Conservation (phyloP, 164 flowering plant genomes). For the Sedum album region DNA sequence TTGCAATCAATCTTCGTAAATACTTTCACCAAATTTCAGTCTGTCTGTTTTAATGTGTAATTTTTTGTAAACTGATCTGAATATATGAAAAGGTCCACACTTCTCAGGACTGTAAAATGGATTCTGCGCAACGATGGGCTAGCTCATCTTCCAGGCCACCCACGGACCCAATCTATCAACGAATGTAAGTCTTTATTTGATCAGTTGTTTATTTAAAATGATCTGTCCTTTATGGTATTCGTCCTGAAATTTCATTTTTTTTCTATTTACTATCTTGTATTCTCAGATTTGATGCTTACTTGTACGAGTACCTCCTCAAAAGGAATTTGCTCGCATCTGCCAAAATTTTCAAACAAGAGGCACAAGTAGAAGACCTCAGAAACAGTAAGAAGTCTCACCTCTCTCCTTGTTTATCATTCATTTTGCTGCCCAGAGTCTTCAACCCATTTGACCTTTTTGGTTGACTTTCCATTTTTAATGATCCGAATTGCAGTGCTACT, state of each 20-base stretch:
- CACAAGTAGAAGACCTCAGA: neutral
- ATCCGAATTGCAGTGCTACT: neutral
- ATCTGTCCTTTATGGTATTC: neutral
- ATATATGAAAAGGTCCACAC: neutral
- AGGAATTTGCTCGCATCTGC: neutral
- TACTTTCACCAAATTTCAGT: no score
- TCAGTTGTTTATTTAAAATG: neutral
- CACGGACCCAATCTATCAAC: neutral
- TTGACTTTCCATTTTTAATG: neutral
- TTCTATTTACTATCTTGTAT: neutral
- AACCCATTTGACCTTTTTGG: neutral
- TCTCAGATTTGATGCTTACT: constrained; percentile 5
- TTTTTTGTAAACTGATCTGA: neutral
- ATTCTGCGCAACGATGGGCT: neutral
- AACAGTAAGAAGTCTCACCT: neutral
- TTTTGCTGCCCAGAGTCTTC: neutral
- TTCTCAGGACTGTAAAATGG: neutral
- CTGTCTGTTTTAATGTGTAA: neutral
- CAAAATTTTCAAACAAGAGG: neutral
- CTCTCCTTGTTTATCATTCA: neutral
- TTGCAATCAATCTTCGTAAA: neutral
- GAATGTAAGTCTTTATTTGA: neutral
- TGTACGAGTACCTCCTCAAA: constrained; percentile 4
- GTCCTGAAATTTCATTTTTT: neutral
- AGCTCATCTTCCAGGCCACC: neutral